Conservation (phyloP, 192 early-diverging fungal species). For the Podochytrium sp. region DNA sequence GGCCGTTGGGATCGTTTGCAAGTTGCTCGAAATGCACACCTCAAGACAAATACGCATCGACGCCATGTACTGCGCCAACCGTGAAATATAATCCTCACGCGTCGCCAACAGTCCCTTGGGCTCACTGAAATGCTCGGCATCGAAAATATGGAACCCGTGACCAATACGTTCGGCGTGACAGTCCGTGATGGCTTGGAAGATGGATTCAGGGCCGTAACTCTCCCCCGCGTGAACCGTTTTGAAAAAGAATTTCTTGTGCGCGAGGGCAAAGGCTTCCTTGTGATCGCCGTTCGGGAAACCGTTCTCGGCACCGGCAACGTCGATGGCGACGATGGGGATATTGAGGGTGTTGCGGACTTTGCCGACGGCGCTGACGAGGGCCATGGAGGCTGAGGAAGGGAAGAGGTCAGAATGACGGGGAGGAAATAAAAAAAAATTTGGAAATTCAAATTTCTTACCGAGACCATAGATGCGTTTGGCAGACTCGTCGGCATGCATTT, state of each 20-base stretch:
- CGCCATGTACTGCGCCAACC: constrained; percentile 14
- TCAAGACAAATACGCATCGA: constrained; percentile 17
- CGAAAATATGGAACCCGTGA: constrained; percentile 21
- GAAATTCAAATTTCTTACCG: background rate
- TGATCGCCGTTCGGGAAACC: constrained; percentile 1
- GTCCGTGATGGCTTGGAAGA: constrained; percentile 26
- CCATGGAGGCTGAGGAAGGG: background rate
- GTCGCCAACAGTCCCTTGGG: background rate
- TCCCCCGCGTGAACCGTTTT: constrained; percentile 27
- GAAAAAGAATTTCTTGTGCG: constrained; percentile 31
- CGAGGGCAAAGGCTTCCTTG: constrained; percentile 19
- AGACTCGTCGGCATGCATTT: constrained; percentile 7
- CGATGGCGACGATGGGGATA: constrained; percentile 15
- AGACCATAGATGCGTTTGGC: constrained; percentile 21
- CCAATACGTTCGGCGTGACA: constrained; percentile 27
- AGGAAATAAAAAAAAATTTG: too few species aligned
- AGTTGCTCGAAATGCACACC: constrained; percentile 16
- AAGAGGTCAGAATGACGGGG: background rate
- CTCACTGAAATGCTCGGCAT: constrained; percentile 1
- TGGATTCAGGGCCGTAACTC: constrained; percentile 23
- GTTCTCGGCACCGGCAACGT: constrained; percentile 18
- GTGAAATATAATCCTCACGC: background rate
- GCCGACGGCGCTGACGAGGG: background rate
- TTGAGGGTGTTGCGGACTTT: background rate
- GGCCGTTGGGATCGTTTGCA: constrained; percentile 14